Evolutionary conservation across 106 monocot genomes (phyloP), one percentile per base, ranked within the genome.

Genomic region (Dactylorhiza incarnata): DNA sequence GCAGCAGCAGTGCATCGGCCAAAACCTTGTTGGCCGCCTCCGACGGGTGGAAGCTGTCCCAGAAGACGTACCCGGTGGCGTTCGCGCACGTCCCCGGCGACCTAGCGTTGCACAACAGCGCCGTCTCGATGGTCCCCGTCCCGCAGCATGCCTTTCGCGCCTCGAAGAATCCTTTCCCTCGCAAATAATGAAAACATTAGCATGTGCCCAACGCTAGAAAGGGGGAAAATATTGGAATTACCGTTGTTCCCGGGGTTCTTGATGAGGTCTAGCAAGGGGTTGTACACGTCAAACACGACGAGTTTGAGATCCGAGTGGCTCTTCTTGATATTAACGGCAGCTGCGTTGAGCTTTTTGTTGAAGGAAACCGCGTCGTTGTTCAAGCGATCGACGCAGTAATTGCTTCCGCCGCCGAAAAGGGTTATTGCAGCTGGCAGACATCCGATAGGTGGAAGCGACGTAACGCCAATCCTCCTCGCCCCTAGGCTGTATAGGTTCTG

Each of bases 1-100:
- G 95, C 5, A 73, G 0, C 11, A 95, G 73, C 23, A 92, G 85
- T 5, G 84, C 67, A 67, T 84, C 82, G 10, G 95, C 76, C 73
- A 92, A 71, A 68, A 88, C 83, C 56, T 84, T 77, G 83, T 92
- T 95, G 15, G 95, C 83, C 1, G 90, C 86, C 77, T 95, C 90
- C 0, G 95, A 79, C 2, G 95, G 92, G 58, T 95, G 95, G 78
- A 92, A 76, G 44, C 92, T 88, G 75, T 95, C 95, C 95, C 95
- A 95, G 83, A 95, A 95, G 49, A 95, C 92, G 63, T 95, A 95
- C 0, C 88, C 83, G 2, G 89, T 95, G n/a, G 95, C 92, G 66
- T 95, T 95, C 2, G 81, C 17, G 72, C 95, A 95, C 17, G 95
- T 95, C 45, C 95, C 95, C 1, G 86, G 88, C 6, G 95, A 83